Conservation (phyloP, 768 basidiomycete species). For the Guyanaporus albipodus region DNA sequence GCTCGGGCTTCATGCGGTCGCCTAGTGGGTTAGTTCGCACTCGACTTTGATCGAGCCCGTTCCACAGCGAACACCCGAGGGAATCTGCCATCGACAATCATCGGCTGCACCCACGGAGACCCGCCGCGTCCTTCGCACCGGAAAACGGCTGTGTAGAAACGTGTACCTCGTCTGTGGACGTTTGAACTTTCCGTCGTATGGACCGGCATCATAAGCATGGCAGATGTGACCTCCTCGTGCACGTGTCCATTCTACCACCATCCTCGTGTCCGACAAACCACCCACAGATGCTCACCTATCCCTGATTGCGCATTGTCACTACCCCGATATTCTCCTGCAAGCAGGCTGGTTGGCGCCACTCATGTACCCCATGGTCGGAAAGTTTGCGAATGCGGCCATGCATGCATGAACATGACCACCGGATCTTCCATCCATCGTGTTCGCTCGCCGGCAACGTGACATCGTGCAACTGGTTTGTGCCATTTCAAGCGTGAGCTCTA, state of each 20-base stretch:
- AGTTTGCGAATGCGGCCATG: slow-evolving; percentile 4
- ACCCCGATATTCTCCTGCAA: slow-evolving; percentile 19
- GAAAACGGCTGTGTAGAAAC: neutral
- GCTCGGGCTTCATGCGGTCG: no score
- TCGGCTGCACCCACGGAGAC: no score
- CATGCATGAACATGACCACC: slow-evolving; percentile 14
- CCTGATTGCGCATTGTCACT: slow-evolving; percentile 12
- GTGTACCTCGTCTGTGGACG: neutral
- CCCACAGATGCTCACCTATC: slow-evolving; percentile 7
- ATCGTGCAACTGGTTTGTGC: slow-evolving; percentile 8
- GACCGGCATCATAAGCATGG: neutral
- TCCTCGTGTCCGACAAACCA: slow-evolving; percentile 16
- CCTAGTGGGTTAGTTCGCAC: no score
- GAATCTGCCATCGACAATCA: slow-evolving; percentile 2
- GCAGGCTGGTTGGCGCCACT: slow-evolving; percentile 24
- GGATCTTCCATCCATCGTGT: slow-evolving; percentile 24
- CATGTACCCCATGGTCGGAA: slow-evolving; percentile 2
- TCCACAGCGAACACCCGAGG: slow-evolving; percentile 1
- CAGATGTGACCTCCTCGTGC: slow-evolving; percentile 3
- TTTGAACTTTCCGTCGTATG: neutral
- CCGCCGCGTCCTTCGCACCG: neutral
- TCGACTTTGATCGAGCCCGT: slow-evolving; percentile 2
- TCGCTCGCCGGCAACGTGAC: slow-evolving; percentile 14
- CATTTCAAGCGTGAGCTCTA: neutral
- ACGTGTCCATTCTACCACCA: slow-evolving; percentile 19